These are phyloP conservation scores for Ceratocystiopsis sp. DNA, from an alignment of 2,329 filamentous ascomycete genomes.

Conservation along the genomic window DNA sequence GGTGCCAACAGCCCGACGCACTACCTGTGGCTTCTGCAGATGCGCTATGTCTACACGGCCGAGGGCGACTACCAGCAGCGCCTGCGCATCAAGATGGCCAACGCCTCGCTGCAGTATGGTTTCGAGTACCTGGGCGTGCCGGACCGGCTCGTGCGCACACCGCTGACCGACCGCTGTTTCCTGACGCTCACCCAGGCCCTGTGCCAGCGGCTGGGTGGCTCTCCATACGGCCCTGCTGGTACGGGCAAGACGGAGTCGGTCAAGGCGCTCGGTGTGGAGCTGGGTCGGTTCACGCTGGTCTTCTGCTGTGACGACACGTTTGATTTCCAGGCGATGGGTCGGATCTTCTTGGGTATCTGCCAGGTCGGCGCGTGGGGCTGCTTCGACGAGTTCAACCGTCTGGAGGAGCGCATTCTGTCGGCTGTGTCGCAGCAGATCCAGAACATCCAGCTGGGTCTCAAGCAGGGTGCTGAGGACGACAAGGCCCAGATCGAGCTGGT, in stretches of 20 bases:
- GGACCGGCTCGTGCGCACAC: slow-evolving; percentile 88
- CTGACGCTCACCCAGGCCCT: slow-evolving; percentile 91
- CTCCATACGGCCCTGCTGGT: slow-evolving; percentile 90
- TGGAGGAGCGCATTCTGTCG: slow-evolving; percentile 93
- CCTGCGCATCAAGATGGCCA: slow-evolving; percentile 88
- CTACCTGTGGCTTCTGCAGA: slow-evolving; percentile 86
- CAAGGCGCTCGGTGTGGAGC: slow-evolving; percentile 88
- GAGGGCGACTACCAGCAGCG: slow-evolving; percentile 71
- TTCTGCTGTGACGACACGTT: slow-evolving; percentile 99
- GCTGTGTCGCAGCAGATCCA: slow-evolving; percentile 98
- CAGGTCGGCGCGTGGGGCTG: slow-evolving; percentile 99
- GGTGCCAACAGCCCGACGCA: slow-evolving; percentile 63
- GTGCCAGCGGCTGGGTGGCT: slow-evolving; percentile 87
- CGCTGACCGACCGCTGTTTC: slow-evolving; percentile 95
- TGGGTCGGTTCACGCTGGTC: slow-evolving; percentile 93
- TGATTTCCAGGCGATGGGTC: slow-evolving; percentile 98
- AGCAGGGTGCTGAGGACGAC: slow-evolving; percentile 64
- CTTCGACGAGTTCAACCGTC: slow-evolving; percentile 98
- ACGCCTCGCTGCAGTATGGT: slow-evolving; percentile 85
- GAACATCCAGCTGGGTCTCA: slow-evolving; percentile 93
- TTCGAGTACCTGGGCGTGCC: slow-evolving; percentile 97
- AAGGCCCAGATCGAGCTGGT: slow-evolving; percentile 88
- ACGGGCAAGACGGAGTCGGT: slow-evolving; percentile 99
- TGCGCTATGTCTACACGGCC: slow-evolving; percentile 82
- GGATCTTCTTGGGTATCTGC: slow-evolving; percentile 97